A percentile compares a stretch with the other conserved stretches of the same genome.
Conservation (phyloP, 495 filamentous ascomycete species). For the Podospora australis region DNA sequence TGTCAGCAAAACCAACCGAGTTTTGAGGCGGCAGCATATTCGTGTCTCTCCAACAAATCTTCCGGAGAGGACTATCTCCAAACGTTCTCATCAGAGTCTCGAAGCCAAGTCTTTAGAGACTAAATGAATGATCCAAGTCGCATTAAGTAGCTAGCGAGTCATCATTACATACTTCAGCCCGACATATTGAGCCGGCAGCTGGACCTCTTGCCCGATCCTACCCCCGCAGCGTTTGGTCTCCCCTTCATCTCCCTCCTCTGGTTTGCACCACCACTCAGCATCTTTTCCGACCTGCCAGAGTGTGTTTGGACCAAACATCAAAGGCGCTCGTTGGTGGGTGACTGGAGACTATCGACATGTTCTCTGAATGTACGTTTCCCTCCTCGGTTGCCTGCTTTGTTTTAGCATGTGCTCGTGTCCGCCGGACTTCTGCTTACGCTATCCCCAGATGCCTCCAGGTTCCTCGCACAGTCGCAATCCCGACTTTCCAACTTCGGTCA, state of each 20-base stretch:
- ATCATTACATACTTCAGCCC: conserved; percentile 15
- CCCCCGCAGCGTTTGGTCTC: neutral
- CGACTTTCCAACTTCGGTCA: conserved; percentile 60
- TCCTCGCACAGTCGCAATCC: conserved; percentile 95
- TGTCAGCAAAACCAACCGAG: neutral
- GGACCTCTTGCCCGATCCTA: neutral
- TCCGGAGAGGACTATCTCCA: too few species aligned
- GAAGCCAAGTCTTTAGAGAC: neutral
- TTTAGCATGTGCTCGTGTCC: neutral
- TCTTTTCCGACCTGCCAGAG: neutral
- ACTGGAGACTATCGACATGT: conserved; percentile 53
- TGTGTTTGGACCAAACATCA: neutral
- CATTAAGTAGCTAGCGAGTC: conserved; percentile 2
- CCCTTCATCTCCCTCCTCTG: neutral
- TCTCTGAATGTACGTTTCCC: conserved; percentile 83
- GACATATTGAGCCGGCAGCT: neutral
- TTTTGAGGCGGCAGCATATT: neutral
- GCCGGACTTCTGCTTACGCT: conserved; percentile 3
- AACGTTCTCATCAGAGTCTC: too few species aligned
- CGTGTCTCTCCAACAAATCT: neutral
- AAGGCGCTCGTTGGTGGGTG: conserved; percentile 18
- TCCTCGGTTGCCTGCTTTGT: neutral
- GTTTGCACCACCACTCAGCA: neutral
- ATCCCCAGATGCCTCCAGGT: conserved; percentile 81
- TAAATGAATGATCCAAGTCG: too few species aligned